Base-by-base conservation (phyloP, 345 rosid genomes). In the Zanthoxylum bungeanum region DNA sequence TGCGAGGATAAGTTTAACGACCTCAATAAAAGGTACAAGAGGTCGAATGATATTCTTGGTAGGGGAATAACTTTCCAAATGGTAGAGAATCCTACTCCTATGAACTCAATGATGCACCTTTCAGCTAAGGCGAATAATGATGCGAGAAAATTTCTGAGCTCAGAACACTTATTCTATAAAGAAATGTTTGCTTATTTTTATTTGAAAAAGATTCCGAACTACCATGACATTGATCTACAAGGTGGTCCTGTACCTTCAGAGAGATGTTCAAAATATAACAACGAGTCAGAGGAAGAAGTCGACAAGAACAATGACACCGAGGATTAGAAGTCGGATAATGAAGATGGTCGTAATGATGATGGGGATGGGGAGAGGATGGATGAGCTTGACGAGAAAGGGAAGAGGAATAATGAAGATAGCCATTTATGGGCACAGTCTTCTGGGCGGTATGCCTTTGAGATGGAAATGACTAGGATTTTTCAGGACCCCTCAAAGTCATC, bases 1-100 rank as follows among this genome's bases (percentile, higher is more conserved):
- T 84, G 90, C 4, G 94, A 89, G 80, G 94, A 89, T 75, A 89
- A 89, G 78, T 87, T 89, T 39, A 84, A 83, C 64, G 91, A 87
- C 75, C 51, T 89, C 75, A 85, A 87, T 61, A 85, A 87, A 80
- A 80, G 94, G 83, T 85, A 85, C 74, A 85, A 89, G 85, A 85
- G 80, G 53, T 77, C 85, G 82, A 89, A 89, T 63, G 92, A 85
- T 51, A 83, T 89, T 68, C 92, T 89, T 36, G 90, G 94, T 59
- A 80, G 85, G 69, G 87, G 90, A 69, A 80, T 80, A 11, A 81
- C 84, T 76, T 87, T 90, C 74, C 58, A 59, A 70, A 90, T 89
- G 24, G 94, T 87, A 50, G 94, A 89, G 80, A 83, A 83, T 66
- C 92, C 85, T 17, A 64, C 76, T 40, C 77, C 85, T n/a, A 75